Conservation (phyloP, 805 yeast species). For the Candida ortonii region DNA sequence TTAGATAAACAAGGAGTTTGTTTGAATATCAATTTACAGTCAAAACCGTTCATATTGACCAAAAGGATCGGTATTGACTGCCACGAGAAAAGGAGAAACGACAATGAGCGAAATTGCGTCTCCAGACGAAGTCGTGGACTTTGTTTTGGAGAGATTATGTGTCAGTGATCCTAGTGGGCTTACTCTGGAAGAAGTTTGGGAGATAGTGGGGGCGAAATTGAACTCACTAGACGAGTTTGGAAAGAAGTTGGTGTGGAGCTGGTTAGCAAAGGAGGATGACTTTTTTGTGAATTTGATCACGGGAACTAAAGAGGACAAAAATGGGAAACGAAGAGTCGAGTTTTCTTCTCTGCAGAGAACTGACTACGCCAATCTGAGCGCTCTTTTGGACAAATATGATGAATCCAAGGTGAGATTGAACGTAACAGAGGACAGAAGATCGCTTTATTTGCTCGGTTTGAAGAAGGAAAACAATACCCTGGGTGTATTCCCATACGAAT, state of each 20-base stretch:
- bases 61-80: too few relatives aligned
- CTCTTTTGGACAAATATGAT: constrained; percentile 10
- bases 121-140: constrained; percentile 37
- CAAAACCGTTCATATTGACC: neutral
- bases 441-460: constrained; percentile 56
- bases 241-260: constrained; percentile 35
- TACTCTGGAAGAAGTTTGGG: constrained; percentile 34
- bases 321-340: constrained; percentile 3
- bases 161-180: constrained; percentile 35
- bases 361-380: constrained; percentile 3
- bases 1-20: too few relatives aligned
- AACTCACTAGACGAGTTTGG: constrained; percentile 29
- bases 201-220: constrained; percentile 19
- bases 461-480: constrained; percentile 48
- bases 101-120: constrained; percentile 14
- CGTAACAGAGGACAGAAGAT: constrained; percentile 55
- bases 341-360: constrained; percentile 11
- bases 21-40: too few relatives aligned
- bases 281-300: constrained; percentile 16
- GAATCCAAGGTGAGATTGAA: constrained; percentile 24
- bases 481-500: constrained; percentile 54
- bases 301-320: constrained; percentile 7
- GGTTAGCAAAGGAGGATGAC: constrained; percentile 34
- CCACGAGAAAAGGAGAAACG: too few relatives aligned
- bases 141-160: constrained; percentile 34